Evolutionary conservation across 176 grass and related monocot species (phyloP).

Genomic region (Melocanna baccifera): DNA sequence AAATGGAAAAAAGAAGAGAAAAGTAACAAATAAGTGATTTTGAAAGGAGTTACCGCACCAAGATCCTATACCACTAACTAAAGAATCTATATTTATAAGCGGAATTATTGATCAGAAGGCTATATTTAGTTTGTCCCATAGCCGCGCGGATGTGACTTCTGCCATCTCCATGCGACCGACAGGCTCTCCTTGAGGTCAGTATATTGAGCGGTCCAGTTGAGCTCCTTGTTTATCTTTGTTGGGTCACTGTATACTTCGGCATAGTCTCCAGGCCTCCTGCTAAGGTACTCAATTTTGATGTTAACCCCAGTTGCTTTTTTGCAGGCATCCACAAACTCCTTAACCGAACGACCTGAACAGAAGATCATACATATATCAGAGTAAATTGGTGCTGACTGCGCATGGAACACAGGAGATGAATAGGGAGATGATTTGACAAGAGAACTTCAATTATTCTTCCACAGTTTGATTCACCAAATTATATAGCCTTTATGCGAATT

Average conservation of each 20-base stretch:
- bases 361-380: constrained; percentile 20
- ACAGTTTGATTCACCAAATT: not conserved
- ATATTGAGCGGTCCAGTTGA: constrained; percentile 70
- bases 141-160: constrained; percentile 57
- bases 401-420: not conserved
- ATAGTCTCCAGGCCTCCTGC: constrained; percentile 75
- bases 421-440: not conserved
- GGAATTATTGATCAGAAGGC: constrained; percentile 29
- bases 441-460: constrained; percentile 7
- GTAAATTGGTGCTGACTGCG: not conserved
- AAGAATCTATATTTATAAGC: constrained; percentile 45
- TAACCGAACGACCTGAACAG: constrained; percentile 67
- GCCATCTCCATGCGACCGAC: constrained; percentile 72
- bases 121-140: constrained; percentile 44
- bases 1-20: not conserved
- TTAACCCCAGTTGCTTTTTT: constrained; percentile 66
- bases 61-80: constrained; percentile 47
- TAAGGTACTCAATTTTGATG: constrained; percentile 71
- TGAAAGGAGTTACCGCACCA: constrained; percentile 26
- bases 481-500: not conserved
- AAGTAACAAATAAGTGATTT: constrained; percentile 3
- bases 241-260: constrained; percentile 83
- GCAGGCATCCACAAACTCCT: constrained; percentile 80
- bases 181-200: constrained; percentile 65
- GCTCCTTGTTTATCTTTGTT: constrained; percentile 65